Percentiles rank a stretch among this genome's conserved stretches.
Conservation (phyloP, 1,284 basidiomycete species). For the Cutaneotrichosporon cutaneum region DNA sequence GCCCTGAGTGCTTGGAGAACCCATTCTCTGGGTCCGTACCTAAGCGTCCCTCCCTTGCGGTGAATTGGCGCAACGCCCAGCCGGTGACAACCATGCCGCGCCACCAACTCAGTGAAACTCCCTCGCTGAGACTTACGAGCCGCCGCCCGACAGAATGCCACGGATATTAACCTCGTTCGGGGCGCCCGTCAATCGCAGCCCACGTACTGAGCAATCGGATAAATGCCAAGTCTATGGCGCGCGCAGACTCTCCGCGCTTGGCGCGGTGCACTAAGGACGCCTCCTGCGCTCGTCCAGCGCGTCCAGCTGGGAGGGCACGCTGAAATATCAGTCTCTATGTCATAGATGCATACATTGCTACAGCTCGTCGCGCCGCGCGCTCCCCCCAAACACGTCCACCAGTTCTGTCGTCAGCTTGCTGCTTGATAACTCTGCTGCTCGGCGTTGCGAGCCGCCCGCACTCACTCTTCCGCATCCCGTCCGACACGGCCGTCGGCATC, state of each 20-base stretch:
- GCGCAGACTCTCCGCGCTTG: neutral
- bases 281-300: neutral
- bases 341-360: slow-evolving; percentile 7
- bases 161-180: no score
- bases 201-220: no score
- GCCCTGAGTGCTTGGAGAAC: no score
- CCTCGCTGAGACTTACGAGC: no score
- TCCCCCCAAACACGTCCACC: slow-evolving; percentile 16
- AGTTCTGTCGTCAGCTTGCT: slow-evolving; percentile 12
- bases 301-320: neutral
- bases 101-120: no score
- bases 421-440: neutral
- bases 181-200: no score
- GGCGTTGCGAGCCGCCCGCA: neutral
- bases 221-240: no score
- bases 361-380: slow-evolving; percentile 16
- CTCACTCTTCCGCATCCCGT: slow-evolving; percentile 57
- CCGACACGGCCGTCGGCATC: slow-evolving; percentile 68
- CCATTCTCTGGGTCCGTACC: no score
- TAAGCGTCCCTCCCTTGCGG: no score
- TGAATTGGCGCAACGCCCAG: no score
- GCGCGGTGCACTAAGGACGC: neutral
- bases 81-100: no score
- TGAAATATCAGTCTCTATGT: neutral
- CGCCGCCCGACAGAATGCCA: no score